phyloP scores from a whole-genome alignment of 179 eudicot species.

The Sideroxylon spinosum region DNA sequence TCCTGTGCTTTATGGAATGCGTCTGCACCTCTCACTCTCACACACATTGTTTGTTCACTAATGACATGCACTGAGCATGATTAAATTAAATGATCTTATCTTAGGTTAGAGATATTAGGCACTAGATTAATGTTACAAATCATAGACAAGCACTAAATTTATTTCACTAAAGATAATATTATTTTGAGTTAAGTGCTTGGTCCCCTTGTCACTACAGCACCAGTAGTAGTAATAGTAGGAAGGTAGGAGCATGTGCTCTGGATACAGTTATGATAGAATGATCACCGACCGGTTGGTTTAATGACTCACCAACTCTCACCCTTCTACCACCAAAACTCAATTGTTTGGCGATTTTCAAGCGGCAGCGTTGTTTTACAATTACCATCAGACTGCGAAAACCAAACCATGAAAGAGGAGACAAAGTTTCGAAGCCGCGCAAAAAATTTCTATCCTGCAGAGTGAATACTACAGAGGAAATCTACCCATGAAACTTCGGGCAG shows the following conservation, averaged over 20 bases:
- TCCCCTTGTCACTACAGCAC: conserved; percentile 9
- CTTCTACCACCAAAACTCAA: background rate
- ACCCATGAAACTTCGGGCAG: too few relatives aligned
- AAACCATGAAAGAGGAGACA: too few relatives aligned
- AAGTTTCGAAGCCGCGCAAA: too few relatives aligned
- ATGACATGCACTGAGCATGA: too few relatives aligned
- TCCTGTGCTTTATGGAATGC: conserved; percentile 13
- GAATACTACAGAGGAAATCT: too few relatives aligned
- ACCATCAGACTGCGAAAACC: too few relatives aligned
- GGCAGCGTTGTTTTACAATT: too few relatives aligned
- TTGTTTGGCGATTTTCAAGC: background rate
- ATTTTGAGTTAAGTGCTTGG: background rate
- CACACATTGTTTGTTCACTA: background rate
- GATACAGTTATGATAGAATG: background rate
- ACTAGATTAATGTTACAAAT: background rate
- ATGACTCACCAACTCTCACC: conserved; percentile 9
- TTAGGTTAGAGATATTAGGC: background rate
- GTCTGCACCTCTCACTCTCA: background rate
- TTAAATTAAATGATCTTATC: background rate
- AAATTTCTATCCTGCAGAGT: too few relatives aligned
- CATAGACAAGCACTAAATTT: background rate
- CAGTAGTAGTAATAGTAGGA: conserved; percentile 6
- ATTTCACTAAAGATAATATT: background rate
- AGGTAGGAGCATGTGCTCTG: conserved; percentile 15
- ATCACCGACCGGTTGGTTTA: background rate